Evolutionary conservation across 352 stramenopile species (phyloP).

Genomic region (Plasmopara muralis): DNA sequence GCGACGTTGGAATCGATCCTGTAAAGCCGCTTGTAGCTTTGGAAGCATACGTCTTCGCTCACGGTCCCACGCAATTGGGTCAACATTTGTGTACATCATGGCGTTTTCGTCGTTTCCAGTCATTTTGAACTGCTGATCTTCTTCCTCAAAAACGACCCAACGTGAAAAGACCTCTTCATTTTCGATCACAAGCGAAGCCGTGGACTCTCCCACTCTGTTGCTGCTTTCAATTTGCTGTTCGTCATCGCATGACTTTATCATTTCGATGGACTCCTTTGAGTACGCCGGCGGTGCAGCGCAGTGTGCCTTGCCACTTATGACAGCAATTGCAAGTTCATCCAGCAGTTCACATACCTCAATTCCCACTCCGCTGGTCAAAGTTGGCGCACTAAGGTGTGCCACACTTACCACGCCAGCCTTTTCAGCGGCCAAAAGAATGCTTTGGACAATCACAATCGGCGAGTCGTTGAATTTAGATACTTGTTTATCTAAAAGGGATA

Average conservation of each 20-base stretch:
- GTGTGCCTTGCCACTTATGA: slow-evolving; percentile 17
- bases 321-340: slow-evolving; percentile 35
- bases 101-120: slow-evolving; percentile 9
- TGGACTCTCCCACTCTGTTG: slow-evolving; percentile 25
- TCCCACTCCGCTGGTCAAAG: slow-evolving; percentile 34
- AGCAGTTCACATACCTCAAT: slow-evolving; percentile 52
- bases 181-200: slow-evolving; percentile 17
- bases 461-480: slow-evolving; percentile 15
- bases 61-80: slow-evolving; percentile 31
- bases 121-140: slow-evolving; percentile 4
- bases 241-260: slow-evolving; percentile 32
- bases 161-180: slow-evolving; percentile 30
- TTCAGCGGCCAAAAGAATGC: slow-evolving; percentile 49
- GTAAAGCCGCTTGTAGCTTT: slow-evolving; percentile 25
- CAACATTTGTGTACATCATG: slow-evolving; percentile 40
- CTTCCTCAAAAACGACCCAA: slow-evolving; percentile 42
- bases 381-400: slow-evolving; percentile 31
- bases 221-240: slow-evolving; percentile 8
- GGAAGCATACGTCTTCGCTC: slow-evolving; percentile 35
- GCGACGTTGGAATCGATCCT: slow-evolving; percentile 14
- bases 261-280: slow-evolving; percentile 35
- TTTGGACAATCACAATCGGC: slow-evolving; percentile 31
- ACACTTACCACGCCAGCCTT: slow-evolving; percentile 30
- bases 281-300: slow-evolving; percentile 25
- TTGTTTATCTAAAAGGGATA: slow-evolving; percentile 26